phyloP scores from a whole-genome alignment of 768 basidiomycete species.

The Amanita inopinata region DNA sequence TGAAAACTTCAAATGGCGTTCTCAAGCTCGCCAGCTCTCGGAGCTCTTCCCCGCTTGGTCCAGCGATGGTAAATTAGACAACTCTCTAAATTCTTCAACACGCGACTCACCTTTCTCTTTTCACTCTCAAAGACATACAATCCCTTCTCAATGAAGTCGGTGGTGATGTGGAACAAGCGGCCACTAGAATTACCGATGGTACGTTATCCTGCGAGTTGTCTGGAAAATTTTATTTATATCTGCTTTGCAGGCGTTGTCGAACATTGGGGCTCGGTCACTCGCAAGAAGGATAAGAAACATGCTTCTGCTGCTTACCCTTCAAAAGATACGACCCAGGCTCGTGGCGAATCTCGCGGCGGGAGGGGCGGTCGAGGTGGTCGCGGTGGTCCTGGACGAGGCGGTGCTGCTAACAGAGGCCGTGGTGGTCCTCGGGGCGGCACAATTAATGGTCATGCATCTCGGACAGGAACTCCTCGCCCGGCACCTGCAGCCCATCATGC shows the following conservation, averaged over 20 bases:
- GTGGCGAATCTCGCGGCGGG: slow-evolving; percentile 51
- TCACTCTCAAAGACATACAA: slow-evolving; percentile 44
- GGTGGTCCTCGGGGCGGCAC: slow-evolving; percentile 35
- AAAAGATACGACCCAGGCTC: slow-evolving; percentile 40
- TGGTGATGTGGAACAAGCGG: slow-evolving; percentile 65
- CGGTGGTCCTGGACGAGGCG: slow-evolving; percentile 53
- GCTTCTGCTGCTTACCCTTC: slow-evolving; percentile 30
- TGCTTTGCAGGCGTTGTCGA: slow-evolving; percentile 49
- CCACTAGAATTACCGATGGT: slow-evolving; percentile 73
- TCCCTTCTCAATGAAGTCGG: slow-evolving; percentile 56
- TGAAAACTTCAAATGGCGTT: slow-evolving; percentile 36
- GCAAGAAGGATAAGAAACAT: slow-evolving; percentile 82
- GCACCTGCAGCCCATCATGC: slow-evolving; percentile 17
- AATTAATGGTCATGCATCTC: slow-evolving; percentile 30
- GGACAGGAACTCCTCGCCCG: slow-evolving; percentile 24
- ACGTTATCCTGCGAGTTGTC: slow-evolving; percentile 11
- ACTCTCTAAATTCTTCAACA: slow-evolving; percentile 12
- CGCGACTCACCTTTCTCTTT: slow-evolving; percentile 17
- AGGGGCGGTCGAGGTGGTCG: slow-evolving; percentile 50
- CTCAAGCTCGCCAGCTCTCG: slow-evolving; percentile 51
- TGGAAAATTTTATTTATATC: slow-evolving; percentile 8
- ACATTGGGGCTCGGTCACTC: slow-evolving; percentile 77
- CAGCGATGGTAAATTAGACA: slow-evolving; percentile 42
- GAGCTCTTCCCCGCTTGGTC: slow-evolving; percentile 67
- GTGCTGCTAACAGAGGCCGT: slow-evolving; percentile 37